Base-by-base conservation (phyloP, 352 stramenopile species). In the Pythium dissotocum region DNA sequence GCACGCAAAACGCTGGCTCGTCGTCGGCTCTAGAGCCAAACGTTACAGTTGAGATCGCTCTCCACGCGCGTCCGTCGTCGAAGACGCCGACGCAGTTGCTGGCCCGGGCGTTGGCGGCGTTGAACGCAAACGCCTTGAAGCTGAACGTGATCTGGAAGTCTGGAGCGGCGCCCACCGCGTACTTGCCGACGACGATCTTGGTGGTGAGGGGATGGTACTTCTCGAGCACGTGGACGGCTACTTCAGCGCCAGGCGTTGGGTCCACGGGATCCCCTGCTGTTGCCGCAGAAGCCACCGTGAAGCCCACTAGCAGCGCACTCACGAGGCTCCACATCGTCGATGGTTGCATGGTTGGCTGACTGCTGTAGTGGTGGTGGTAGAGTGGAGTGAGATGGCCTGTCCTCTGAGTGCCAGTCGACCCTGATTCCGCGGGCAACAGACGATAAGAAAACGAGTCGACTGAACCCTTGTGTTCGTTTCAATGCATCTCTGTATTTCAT, bases 41-140 rank as follows among this genome's bases (percentile, higher is more conserved):
- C n/a, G 44, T 6, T 12, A 18, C 0, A 4, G 44, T 52, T 10
- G 44, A 28, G 44, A 52, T 52, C 44, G 44, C 44, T 28, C n/a
- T 52, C 44, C 44, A 52, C 16, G 18, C 18, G 44, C 44, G 16
- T 52, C 18, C 44, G 16, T 28, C 26, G 44, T 52, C 44, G 44
- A 28, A 52, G 1, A 52, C 44, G 44, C 44, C n/a, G 16, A 52
- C 30, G 44, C 44, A 52, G n/a, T 52, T 52, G 44, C 18, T 28
- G n/a, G 44, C 44, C 44, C 9, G 24, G 44, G 44, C 44, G n/a
- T 52, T 52, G 18, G 44, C 44, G 14, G 24, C 44, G 44, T 52
- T 52, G 44, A 52, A 52, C 16, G 44, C 44, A 18, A 52, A 52
- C 18, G 44, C 44, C 44, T 52, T 52, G 44, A 52, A 52, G 44